Percentiles rank a stretch among this genome's conserved stretches.
phyloP scores from a whole-genome alignment of 2,329 filamentous ascomycete genomes.

The Talaromyces sp. region DNA sequence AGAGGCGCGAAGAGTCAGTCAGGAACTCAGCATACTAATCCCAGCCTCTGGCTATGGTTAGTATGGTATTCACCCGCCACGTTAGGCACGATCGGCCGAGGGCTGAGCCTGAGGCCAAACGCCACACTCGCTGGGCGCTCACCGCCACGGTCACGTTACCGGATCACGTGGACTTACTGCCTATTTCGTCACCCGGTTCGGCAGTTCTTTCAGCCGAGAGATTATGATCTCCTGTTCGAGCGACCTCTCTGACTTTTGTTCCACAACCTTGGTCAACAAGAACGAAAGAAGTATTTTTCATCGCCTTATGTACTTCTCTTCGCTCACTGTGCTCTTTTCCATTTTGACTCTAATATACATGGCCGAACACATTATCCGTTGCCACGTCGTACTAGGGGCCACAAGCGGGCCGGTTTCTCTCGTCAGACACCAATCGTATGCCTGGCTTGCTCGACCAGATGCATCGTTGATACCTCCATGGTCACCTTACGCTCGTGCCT shows the following conservation, averaged over 20 bases:
- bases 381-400: slow-evolving; percentile 17
- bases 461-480: background rate
- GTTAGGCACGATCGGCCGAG: slow-evolving; percentile 19
- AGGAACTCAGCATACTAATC: slow-evolving; percentile 6
- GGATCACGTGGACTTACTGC: background rate
- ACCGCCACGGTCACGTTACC: slow-evolving; percentile 14
- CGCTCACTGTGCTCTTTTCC: background rate
- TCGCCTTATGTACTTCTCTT: background rate
- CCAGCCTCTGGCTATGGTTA: background rate
- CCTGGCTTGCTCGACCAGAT: background rate
- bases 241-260: background rate
- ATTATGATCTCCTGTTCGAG: background rate
- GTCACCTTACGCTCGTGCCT: slow-evolving; percentile 3
- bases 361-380: background rate
- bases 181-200: background rate
- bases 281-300: background rate
- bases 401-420: slow-evolving; percentile 16
- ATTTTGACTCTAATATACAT: slow-evolving; percentile 2
- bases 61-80: background rate
- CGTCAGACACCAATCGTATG: slow-evolving; percentile 16
- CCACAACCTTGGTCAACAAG: background rate
- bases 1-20: slow-evolving; percentile 4
- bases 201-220: background rate
- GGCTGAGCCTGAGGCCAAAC: slow-evolving; percentile 10
- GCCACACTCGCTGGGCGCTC: slow-evolving; percentile 14